Conservation (phyloP, 768 basidiomycete species). For the Suillus clintonianus region DNA sequence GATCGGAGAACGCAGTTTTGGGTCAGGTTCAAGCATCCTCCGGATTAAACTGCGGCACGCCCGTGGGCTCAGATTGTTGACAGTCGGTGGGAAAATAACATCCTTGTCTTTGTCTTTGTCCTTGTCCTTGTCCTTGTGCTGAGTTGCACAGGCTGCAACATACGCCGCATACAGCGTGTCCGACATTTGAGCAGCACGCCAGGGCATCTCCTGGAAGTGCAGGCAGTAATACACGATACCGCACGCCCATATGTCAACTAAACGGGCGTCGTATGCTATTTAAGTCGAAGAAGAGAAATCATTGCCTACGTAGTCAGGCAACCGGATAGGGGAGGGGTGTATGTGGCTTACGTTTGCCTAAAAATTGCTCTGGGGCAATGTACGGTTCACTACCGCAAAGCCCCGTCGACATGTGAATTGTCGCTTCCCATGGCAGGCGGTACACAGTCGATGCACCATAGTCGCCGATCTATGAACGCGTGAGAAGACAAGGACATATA, state of each 20-base stretch:
- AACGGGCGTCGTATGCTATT: conserved; percentile 92
- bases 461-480: conserved; percentile 78
- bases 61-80: conserved; percentile 86
- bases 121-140: conserved; percentile 23
- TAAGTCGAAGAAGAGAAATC: conserved; percentile 15
- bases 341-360: conserved; percentile 85
- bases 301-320: conserved; percentile 38
- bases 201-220: conserved; percentile 96
- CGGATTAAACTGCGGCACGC: conserved; percentile 82
- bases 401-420: conserved; percentile 95
- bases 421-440: conserved; percentile 95
- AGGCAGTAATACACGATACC: conserved; percentile 98
- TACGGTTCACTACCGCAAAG: conserved; percentile 98
- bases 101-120: conserved; percentile 29
- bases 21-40: conserved; percentile 95
- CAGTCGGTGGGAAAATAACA: conserved; percentile 56
- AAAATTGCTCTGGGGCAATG: conserved; percentile 97
- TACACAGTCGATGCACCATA: conserved; percentile 99
- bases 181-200: conserved; percentile 87
- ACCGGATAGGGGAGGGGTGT: conserved; percentile 34
- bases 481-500: conserved; percentile 7
- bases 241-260: conserved; percentile 97
- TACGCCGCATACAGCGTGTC: conserved; percentile 86
- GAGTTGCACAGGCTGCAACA: conserved; percentile 38
- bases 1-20: conserved; percentile 70